Percentiles rank a stretch among this genome's conserved stretches.
phyloP scores from a whole-genome alignment of 2,329 filamentous ascomycete genomes.

The Pseudogymnoascus sp. region DNA sequence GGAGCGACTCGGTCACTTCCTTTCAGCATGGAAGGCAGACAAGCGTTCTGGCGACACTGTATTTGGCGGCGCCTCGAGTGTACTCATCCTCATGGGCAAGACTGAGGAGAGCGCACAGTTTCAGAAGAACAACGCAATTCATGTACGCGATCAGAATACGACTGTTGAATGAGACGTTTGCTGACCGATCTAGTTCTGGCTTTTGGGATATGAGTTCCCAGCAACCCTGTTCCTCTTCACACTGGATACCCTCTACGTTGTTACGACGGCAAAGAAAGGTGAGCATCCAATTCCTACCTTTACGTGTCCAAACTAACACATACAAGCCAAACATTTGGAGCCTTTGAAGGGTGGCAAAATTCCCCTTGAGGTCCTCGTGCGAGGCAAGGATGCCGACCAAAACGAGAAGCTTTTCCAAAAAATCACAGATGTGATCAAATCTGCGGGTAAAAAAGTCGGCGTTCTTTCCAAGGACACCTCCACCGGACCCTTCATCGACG shows the following conservation, averaged over 20 bases:
- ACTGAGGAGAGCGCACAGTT: conserved; percentile 81
- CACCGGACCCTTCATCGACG: conserved; percentile 82
- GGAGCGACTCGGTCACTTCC: conserved; percentile 80
- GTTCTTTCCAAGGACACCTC: conserved; percentile 78
- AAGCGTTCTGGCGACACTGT: conserved; percentile 78
- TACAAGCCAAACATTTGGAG: conserved; percentile 80
- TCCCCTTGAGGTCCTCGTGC: conserved; percentile 83
- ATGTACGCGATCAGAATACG: conserved; percentile 52
- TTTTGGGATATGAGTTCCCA: conserved; percentile 96
- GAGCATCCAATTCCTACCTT: conserved; percentile 15
- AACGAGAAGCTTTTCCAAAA: conserved; percentile 87
- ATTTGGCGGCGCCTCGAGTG: conserved; percentile 80
- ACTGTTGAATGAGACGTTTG: conserved; percentile 12
- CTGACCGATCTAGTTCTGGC: conserved; percentile 67
- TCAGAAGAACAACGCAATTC: conserved; percentile 93
- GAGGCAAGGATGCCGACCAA: conserved; percentile 83
- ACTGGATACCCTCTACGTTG: conserved; percentile 76
- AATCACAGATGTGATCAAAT: conserved; percentile 80
- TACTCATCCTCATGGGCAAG: conserved; percentile 90
- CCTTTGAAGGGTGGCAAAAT: conserved; percentile 87
- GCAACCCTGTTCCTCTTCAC: conserved; percentile 93
- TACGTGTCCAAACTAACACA: conserved; percentile 26
- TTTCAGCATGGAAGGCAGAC: conserved; percentile 92
- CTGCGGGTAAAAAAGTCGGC: conserved; percentile 84
- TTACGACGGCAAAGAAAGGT: conserved; percentile 98